A percentile compares a stretch with the other conserved stretches of the same genome.
These are phyloP conservation scores for Scopulariopsis brevicaulis DNA, from an alignment of 2,329 filamentous ascomycete species.

Conservation along the genomic window DNA sequence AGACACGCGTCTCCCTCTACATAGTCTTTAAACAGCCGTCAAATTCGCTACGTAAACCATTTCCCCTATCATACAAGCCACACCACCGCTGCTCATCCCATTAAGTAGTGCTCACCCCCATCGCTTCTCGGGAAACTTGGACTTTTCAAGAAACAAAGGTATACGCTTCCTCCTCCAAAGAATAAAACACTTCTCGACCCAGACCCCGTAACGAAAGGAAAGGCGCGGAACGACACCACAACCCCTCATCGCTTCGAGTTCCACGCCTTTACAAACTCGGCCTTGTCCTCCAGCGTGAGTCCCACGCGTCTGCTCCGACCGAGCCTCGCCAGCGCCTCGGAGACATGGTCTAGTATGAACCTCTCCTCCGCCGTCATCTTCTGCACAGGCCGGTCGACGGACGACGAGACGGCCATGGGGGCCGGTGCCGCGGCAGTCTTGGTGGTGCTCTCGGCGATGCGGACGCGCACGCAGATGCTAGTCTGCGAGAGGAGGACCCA, in stretches of 20 bases:
- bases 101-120: neutral
- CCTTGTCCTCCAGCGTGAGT: conserved; percentile 72
- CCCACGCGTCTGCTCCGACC: conserved; percentile 84
- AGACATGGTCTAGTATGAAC: conserved; percentile 64
- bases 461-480: conserved; percentile 81
- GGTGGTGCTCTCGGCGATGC: conserved; percentile 67
- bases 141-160: neutral
- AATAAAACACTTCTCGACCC: too few species aligned
- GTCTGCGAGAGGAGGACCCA: conserved; percentile 80
- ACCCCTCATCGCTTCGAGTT: conserved; percentile 21
- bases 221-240: neutral
- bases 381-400: conserved; percentile 13
- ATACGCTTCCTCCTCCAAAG: too few species aligned
- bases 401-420: conserved; percentile 20
- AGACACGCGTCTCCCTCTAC: neutral
- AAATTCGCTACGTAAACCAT: neutral
- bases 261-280: conserved; percentile 65
- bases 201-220: neutral
- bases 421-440: conserved; percentile 31
- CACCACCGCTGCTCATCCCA: neutral
- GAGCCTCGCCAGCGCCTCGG: conserved; percentile 75
- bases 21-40: neutral
- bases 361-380: conserved; percentile 41
- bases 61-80: neutral
- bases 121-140: neutral